Evolutionary conservation across 495 filamentous ascomycete genomes (phyloP).

Genomic region (Penicillium psychrofluorescens): DNA sequence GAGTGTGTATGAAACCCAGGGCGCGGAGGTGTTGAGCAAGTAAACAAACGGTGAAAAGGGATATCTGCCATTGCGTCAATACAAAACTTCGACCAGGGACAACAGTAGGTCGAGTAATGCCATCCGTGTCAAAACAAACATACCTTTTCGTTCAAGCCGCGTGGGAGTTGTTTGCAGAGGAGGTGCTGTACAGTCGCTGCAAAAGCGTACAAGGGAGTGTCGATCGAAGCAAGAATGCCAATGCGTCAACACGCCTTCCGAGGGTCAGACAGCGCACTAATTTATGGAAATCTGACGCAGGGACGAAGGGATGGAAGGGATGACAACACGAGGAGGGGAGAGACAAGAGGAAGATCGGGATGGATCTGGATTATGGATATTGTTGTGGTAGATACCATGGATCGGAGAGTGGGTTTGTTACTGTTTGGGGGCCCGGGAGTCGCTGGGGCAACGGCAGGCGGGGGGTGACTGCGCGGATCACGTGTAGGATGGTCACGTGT

Average conservation of each 20-base stretch:
- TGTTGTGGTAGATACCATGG: constrained; percentile 7
- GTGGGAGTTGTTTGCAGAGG: constrained; percentile 13
- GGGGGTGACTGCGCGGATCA: constrained; percentile 12
- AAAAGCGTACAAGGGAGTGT: constrained; percentile 18
- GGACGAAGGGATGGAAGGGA: constrained; percentile 6
- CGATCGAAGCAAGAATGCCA: constrained; percentile 26
- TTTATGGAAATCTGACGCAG: background rate
- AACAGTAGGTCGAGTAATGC: no score
- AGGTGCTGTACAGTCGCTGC: constrained; percentile 8
- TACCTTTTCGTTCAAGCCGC: constrained; percentile 16
- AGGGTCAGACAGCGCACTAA: background rate
- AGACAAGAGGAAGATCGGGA: constrained; percentile 20
- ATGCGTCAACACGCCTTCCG: constrained; percentile 16
- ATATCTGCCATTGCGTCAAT: no score
- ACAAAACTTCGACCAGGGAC: no score
- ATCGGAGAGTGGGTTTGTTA: constrained; percentile 20
- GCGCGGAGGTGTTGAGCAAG: no score
- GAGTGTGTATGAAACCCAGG: background rate
- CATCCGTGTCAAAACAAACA: background rate
- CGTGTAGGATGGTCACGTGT: constrained; percentile 13
- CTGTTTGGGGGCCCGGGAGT: constrained; percentile 34
- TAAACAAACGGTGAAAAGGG: no score
- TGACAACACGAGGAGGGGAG: constrained; percentile 10
- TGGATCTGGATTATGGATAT: constrained; percentile 6
- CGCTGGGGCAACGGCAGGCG: constrained; percentile 26